Evolutionary conservation across 352 stramenopile species (phyloP).

Genomic region (Globisporangium yorkense): DNA sequence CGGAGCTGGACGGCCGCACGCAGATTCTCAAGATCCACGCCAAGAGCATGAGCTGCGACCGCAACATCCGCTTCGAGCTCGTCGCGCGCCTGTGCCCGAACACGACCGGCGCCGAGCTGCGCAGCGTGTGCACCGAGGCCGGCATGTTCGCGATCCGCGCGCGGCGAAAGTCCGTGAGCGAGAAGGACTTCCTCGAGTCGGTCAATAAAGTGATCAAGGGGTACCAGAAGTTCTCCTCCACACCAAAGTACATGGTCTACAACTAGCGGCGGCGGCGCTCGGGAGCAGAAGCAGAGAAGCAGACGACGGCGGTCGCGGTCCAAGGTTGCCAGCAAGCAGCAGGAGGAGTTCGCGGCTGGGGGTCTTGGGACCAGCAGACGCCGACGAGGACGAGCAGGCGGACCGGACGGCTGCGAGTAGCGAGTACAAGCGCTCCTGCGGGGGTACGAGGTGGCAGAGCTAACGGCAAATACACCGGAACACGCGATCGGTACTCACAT

Average conservation of each 20-base stretch:
- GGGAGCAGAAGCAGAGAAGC: neutral
- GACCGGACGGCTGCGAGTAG: neutral
- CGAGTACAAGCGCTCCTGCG: no score
- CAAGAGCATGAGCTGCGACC: conserved; percentile 99
- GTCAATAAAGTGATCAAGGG: conserved; percentile 99
- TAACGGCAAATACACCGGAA: neutral
- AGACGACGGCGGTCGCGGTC: neutral
- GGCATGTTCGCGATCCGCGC: conserved; percentile 98
- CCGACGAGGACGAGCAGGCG: neutral
- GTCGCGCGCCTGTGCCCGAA: conserved; percentile 97
- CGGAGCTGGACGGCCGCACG: conserved; percentile 96
- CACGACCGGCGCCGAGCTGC: conserved; percentile 97
- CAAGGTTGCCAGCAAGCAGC: no score
- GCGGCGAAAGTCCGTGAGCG: conserved; percentile 96
- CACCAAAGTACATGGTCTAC: conserved; percentile 99
- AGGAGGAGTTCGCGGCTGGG: no score
- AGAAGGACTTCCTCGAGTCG: conserved; percentile 99
- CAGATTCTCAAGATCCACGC: conserved; percentile 99
- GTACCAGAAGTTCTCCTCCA: conserved; percentile 99
- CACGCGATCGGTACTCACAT: neutral
- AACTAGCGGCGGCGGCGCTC: conserved; percentile 61
- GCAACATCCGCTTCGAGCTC: conserved; percentile 98
- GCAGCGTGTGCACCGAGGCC: conserved; percentile 98
- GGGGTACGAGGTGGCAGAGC: neutral
- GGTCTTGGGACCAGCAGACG: no score